A percentile compares a stretch with the other conserved stretches of the same genome.
Evolutionary conservation across 1,284 basidiomycete species (phyloP).

Genomic region (Coriolopsis trogii): DNA sequence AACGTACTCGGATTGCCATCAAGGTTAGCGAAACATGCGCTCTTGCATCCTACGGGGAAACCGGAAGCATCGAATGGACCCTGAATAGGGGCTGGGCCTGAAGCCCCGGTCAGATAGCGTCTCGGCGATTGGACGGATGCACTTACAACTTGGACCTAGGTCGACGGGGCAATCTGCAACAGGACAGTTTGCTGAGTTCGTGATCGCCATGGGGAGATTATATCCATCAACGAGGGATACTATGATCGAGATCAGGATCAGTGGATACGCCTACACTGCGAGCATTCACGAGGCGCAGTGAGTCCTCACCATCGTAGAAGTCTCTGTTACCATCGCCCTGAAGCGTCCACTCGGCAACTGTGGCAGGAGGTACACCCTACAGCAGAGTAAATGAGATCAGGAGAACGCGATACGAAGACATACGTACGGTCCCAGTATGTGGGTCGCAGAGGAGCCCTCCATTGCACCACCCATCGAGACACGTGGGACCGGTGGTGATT

Average conservation of each 20-base stretch:
- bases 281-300: no score
- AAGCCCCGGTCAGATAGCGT: background rate
- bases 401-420: background rate
- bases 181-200: slow-evolving; percentile 41
- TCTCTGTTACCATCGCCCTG: slow-evolving; percentile 35
- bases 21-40: slow-evolving; percentile 44
- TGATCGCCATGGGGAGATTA: slow-evolving; percentile 45
- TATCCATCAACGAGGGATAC: slow-evolving; percentile 46
- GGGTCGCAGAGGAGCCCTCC: slow-evolving; percentile 50
- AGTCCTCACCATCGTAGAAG: slow-evolving; percentile 41
- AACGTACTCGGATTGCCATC: slow-evolving; percentile 38
- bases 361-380: slow-evolving; percentile 46
- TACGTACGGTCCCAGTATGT: slow-evolving; percentile 33
- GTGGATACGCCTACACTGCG: background rate
- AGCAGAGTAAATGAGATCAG: background rate
- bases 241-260: slow-evolving; percentile 1
- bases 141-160: slow-evolving; percentile 41
- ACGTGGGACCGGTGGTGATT: slow-evolving; percentile 41
- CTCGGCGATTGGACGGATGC: background rate
- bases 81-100: slow-evolving; percentile 39
- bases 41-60: slow-evolving; percentile 46
- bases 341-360: slow-evolving; percentile 48
- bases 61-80: slow-evolving; percentile 39
- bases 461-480: slow-evolving; percentile 46
- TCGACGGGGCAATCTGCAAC: slow-evolving; percentile 46